phyloP scores from a whole-genome alignment of 345 rosid genomes.

The thale cress (Arabidopsis thaliana) region DNA sequence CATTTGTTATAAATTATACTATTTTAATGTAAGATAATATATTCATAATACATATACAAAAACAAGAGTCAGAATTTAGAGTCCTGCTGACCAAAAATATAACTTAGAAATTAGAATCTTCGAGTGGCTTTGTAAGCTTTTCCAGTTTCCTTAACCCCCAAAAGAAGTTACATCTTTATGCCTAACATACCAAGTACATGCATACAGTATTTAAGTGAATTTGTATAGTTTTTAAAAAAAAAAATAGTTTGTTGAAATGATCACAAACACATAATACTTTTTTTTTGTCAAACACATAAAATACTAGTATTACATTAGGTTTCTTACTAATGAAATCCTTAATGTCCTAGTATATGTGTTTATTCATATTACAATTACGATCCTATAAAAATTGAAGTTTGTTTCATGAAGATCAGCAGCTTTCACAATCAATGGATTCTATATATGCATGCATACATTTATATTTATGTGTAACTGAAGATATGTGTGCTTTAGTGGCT shows the following conservation, averaged over 20 bases:
- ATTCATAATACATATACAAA: neutral
- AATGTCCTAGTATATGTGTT: neutral
- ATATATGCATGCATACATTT: conserved; percentile 25
- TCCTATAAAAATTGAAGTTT: neutral
- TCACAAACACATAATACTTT: neutral
- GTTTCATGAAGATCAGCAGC: conserved; percentile 13
- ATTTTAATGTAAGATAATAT: conserved; percentile 3
- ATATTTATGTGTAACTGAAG: neutral
- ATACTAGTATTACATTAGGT: neutral
- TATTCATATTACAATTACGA: neutral
- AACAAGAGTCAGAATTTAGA: conserved; percentile 23
- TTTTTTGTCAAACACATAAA: neutral
- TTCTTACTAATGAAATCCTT: neutral
- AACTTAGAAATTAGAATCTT: conserved; percentile 36
- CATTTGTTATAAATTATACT: conserved; percentile 14
- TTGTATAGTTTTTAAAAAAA: neutral
- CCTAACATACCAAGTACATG: conserved; percentile 23
- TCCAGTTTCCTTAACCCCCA: conserved; percentile 30
- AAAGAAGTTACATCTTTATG: conserved; percentile 11
- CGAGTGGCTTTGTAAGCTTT: conserved; percentile 44
- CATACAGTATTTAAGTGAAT: neutral
- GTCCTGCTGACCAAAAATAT: neutral
- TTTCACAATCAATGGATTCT: conserved; percentile 1
- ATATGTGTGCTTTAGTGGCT: conserved; percentile 31
- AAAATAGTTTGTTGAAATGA: neutral